These are phyloP conservation scores for Dichotomopilus funicola DNA, from an alignment of 2,329 filamentous ascomycete species.

Conservation along the genomic window DNA sequence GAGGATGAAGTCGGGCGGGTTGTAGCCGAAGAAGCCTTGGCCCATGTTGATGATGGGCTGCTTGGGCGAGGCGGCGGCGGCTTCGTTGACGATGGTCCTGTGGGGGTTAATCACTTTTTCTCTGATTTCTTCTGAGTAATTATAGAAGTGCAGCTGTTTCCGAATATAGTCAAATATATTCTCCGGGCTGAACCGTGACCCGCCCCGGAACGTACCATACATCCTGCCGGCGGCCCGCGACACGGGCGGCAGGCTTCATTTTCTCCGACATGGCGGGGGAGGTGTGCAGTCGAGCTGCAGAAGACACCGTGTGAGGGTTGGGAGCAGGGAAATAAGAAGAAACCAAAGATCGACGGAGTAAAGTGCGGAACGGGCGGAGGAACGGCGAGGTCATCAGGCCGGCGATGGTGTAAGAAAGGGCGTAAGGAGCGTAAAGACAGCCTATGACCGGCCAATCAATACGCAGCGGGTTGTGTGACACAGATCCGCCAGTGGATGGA, in stretches of 20 bases:
- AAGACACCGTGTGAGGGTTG: background rate
- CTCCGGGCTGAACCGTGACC: too few relatives aligned
- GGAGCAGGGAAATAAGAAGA: background rate
- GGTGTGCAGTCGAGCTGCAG: conserved; percentile 6
- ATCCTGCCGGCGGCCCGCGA: conserved; percentile 22
- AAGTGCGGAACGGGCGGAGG: background rate
- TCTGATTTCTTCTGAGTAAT: background rate
- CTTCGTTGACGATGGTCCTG: conserved; percentile 62
- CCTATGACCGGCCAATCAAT: too few relatives aligned
- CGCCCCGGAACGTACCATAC: conserved; percentile 18
- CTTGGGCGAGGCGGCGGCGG: conserved; percentile 54
- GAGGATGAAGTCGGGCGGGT: conserved; percentile 49
- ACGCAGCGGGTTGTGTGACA: too few relatives aligned
- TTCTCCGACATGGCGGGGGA: conserved; percentile 21
- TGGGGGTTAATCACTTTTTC: conserved; percentile 3
- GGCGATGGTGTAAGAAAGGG: background rate
- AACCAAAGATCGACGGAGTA: conserved; percentile 7
- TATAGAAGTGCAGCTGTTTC: background rate
- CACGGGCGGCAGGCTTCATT: conserved; percentile 24
- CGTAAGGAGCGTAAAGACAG: too few relatives aligned
- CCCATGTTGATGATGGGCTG: conserved; percentile 62
- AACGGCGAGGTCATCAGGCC: conserved; percentile 9
- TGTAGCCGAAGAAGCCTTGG: conserved; percentile 34
- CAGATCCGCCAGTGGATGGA: too few relatives aligned
- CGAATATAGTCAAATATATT: too few relatives aligned